phyloP scores from a whole-genome alignment of 768 basidiomycete genomes.

The Krasilnikovozyma curviuscula region DNA sequence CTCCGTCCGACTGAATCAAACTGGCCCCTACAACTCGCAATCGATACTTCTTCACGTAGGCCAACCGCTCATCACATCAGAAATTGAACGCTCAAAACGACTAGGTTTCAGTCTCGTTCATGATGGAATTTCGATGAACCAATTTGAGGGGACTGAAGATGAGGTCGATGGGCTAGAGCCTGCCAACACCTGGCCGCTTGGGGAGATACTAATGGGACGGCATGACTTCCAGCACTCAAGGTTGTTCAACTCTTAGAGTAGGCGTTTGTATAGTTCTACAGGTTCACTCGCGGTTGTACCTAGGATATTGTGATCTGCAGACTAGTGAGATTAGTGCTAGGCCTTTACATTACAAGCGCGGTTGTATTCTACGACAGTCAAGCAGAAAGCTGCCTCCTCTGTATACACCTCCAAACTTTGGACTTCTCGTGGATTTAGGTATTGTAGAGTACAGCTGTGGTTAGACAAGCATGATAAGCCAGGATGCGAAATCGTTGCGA shows the following conservation, averaged over 20 bases:
- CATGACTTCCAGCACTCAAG: slow-evolving; percentile 91
- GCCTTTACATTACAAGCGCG: no score
- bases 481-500: no score
- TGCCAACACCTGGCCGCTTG: slow-evolving; percentile 85
- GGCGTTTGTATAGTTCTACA: no score
- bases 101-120: neutral
- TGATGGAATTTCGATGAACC: slow-evolving; percentile 25
- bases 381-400: no score
- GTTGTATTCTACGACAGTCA: no score
- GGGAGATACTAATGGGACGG: slow-evolving; percentile 70
- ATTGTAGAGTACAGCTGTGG: no score
- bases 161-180: slow-evolving; percentile 30
- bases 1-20: slow-evolving; percentile 69
- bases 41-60: slow-evolving; percentile 61
- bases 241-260: slow-evolving; percentile 65
- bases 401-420: no score
- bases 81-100: slow-evolving; percentile 31
- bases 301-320: no score
- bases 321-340: no score
- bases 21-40: slow-evolving; percentile 85
- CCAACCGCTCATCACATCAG: slow-evolving; percentile 43
- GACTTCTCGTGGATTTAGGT: no score
- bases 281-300: no score
- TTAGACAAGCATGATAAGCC: no score
- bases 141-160: slow-evolving; percentile 27